Base-by-base conservation (phyloP, 2,329 filamentous ascomycete species). In the Karstenula rhodostoma region DNA sequence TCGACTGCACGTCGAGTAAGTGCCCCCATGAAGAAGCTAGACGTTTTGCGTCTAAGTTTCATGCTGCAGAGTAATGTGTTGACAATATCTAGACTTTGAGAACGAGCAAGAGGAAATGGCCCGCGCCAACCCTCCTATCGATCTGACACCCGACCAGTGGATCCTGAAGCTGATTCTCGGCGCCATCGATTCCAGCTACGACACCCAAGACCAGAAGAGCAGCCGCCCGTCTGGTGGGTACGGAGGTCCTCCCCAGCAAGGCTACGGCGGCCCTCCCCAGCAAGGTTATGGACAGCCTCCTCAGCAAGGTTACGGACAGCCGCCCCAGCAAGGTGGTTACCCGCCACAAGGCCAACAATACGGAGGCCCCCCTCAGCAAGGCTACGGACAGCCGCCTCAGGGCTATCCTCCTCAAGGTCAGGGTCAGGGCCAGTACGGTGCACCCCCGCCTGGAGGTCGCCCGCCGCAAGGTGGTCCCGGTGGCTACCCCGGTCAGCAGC, bases 1-100 rank as follows among this genome's bases (percentile, higher is more conserved):
- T 90, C 59, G 88, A 90, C 74, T 90, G 88, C 79, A 90, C 88
- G 58, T 89, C 87, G 23, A 90, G 87, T 89, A 82, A 75, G 85
- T 12, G 10, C 15, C 8, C 27, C 22, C 35, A 35, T 13, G 7
- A 19, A 23, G 10, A 23, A 8, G 19, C 3, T 23, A 46, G 4
- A 22, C 23, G 2, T 15, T 27, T n/a, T 19, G 2, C 5, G 23
- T 47, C 15, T 29, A 17, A 9, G 29, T 29, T 23, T 2, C 23
- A n/a, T 22, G 15, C 10, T 32, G 42, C 6, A 17, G 19, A 25
- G 43, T 12, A 22, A 46, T 22, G n/a, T 29, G 22, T 63, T 73
- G 58, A 70, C 44, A 35, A 0, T 32, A 1, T 23, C 12, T 42
- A 87, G 86, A 90, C 78, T 90, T 85, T 67, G 88, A 90, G 76